A percentile compares a stretch with the other conserved stretches of the same genome.
These are phyloP conservation scores for Globisporangium recalcitrans DNA, from an alignment of 352 stramenopile genomes.

Conservation along the genomic window DNA sequence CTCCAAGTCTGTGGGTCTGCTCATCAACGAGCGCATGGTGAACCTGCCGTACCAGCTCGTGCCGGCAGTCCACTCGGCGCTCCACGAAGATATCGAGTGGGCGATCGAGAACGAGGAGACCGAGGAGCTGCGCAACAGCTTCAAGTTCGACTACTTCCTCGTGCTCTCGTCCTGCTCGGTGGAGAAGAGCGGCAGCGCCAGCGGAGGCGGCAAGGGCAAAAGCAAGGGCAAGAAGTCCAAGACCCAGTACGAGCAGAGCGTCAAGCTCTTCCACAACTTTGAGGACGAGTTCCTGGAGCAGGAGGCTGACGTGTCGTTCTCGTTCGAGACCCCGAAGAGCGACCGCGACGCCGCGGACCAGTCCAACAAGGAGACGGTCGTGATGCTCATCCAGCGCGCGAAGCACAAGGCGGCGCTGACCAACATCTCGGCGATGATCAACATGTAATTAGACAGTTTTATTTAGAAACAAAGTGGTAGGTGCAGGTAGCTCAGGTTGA, in stretches of 20 bases:
- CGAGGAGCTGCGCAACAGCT: constrained; percentile 53
- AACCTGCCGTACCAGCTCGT: constrained; percentile 86
- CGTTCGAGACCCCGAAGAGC: constrained; percentile 64
- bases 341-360: constrained; percentile 59
- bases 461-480: constrained; percentile 48
- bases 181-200: constrained; percentile 36
- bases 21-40: constrained; percentile 84
- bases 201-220: constrained; percentile 22
- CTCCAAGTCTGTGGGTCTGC: constrained; percentile 53
- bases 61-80: constrained; percentile 65
- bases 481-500: too few relatives aligned
- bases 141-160: constrained; percentile 82
- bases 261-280: constrained; percentile 83
- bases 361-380: constrained; percentile 59
- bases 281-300: constrained; percentile 84
- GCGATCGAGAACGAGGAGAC: constrained; percentile 68
- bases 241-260: constrained; percentile 54
- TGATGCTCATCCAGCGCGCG: constrained; percentile 71
- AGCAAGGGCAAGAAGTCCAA: constrained; percentile 77
- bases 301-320: constrained; percentile 60
- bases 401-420: constrained; percentile 79
- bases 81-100: constrained; percentile 87
- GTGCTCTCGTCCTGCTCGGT: constrained; percentile 63
- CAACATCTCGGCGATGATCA: constrained; percentile 79
- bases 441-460: constrained; percentile 45